Percentiles rank a stretch among this genome's conserved stretches.
phyloP scores from a whole-genome alignment of 2,329 filamentous ascomycete species.

The Phialocephala sp. region DNA sequence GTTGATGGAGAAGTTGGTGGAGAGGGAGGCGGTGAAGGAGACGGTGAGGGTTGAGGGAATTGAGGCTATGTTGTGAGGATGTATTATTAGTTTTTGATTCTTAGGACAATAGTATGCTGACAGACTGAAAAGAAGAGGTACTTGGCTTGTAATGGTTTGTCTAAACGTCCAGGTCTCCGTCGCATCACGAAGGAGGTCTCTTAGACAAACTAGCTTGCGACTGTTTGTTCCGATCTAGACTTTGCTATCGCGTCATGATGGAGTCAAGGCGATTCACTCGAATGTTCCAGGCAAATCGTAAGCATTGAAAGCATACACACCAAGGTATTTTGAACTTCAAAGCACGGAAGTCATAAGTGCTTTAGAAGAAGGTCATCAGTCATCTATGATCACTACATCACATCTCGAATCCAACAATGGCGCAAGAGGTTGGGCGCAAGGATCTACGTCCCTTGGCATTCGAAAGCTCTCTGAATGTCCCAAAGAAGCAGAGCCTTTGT shows the following conservation, averaged over 20 bases:
- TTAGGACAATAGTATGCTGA: background rate
- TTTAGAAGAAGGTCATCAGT: background rate
- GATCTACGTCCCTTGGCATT: too few relatives aligned
- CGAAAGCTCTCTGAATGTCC: too few relatives aligned
- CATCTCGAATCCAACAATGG: background rate
- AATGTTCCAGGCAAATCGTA: background rate
- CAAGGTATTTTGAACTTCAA: background rate
- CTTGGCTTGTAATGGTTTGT: too few relatives aligned
- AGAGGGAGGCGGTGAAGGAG: conserved; percentile 20
- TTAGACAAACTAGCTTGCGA: background rate
- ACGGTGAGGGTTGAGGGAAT: conserved; percentile 23
- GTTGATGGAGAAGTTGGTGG: conserved; percentile 30
- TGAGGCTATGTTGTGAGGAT: conserved; percentile 12
- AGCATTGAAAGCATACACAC: background rate
- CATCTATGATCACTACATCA: background rate
- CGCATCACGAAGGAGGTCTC: too few relatives aligned
- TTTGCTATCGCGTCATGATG: background rate
- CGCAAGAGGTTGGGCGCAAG: background rate
- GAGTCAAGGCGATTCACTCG: background rate
- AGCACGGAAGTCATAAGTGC: background rate
- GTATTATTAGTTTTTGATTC: too few relatives aligned
- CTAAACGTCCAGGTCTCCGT: too few relatives aligned
- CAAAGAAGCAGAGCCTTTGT: too few relatives aligned
- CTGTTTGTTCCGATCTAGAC: background rate
- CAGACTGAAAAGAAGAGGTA: background rate